Evolutionary conservation across 2,329 filamentous ascomycete species (phyloP).

Genomic region (Aspergillus clavatus): DNA sequence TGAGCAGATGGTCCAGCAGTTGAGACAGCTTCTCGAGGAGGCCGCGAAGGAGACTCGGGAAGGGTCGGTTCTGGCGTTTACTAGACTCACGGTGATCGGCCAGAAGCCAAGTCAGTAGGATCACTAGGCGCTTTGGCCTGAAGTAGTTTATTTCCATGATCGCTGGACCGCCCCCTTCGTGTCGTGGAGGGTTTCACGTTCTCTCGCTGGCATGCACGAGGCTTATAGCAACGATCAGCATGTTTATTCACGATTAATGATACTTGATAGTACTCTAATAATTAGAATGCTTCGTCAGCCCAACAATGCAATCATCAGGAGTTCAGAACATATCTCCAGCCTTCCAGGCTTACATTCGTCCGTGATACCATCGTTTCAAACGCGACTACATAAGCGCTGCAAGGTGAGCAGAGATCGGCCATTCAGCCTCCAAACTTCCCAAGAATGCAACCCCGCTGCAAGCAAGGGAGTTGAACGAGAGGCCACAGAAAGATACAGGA

Average conservation of each 20-base stretch:
- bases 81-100: not conserved
- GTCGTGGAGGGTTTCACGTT: not conserved
- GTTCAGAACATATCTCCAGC: not conserved
- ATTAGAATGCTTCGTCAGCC: not conserved
- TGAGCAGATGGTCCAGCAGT: not conserved
- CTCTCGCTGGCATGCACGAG: not conserved
- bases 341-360: not conserved
- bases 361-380: not conserved
- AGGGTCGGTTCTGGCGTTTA: not conserved
- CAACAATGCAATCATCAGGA: not conserved
- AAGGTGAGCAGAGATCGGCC: not conserved
- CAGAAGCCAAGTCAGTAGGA: not conserved
- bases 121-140: not conserved
- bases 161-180: too few species aligned
- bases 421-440: not conserved
- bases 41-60: not conserved
- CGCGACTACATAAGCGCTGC: not conserved
- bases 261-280: not conserved
- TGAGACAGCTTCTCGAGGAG: not conserved
- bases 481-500: too few species aligned
- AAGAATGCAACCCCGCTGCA: not conserved
- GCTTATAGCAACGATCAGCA: not conserved
- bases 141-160: too few species aligned
- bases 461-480: not conserved
- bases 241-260: too few species aligned